Percentiles rank a stretch among this genome's conserved stretches.
Conservation (phyloP, 2,329 filamentous ascomycete species). For the Xylariaceae sp. region DNA sequence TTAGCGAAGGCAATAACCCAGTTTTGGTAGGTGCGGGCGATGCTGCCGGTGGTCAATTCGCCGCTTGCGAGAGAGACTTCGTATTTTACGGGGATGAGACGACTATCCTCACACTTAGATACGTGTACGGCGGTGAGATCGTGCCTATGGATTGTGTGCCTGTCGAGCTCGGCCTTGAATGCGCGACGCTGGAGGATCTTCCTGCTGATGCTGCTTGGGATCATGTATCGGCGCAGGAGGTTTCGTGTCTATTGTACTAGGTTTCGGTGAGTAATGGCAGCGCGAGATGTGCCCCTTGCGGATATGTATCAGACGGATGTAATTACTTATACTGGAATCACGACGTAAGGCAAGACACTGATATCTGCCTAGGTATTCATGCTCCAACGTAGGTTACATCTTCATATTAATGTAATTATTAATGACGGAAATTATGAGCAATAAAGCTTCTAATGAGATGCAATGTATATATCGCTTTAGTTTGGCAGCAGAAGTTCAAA, state of each 20-base stretch:
- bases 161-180: conserved; percentile 10
- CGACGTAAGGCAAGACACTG: too few relatives aligned
- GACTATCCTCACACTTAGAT: conserved; percentile 1
- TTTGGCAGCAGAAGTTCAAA: too few relatives aligned
- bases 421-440: too few relatives aligned
- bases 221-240: conserved; percentile 7
- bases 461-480: too few relatives aligned
- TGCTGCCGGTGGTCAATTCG: background rate
- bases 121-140: conserved; percentile 7
- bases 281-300: too few relatives aligned
- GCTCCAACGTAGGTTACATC: too few relatives aligned
- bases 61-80: conserved; percentile 1
- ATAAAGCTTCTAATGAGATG: too few relatives aligned
- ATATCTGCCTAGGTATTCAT: too few relatives aligned
- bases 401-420: too few relatives aligned
- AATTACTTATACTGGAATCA: too few relatives aligned
- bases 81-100: background rate
- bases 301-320: too few relatives aligned
- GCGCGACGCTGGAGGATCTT: conserved; percentile 4
- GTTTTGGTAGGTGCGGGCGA: background rate
- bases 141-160: conserved; percentile 8
- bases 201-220: conserved; percentile 7
- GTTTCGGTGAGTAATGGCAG: too few relatives aligned
- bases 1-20: background rate
- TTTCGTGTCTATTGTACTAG: conserved; percentile 2